Evolutionary conservation across 805 yeast genomes (phyloP).

Genomic region (Metschnikowia lochheadii): DNA sequence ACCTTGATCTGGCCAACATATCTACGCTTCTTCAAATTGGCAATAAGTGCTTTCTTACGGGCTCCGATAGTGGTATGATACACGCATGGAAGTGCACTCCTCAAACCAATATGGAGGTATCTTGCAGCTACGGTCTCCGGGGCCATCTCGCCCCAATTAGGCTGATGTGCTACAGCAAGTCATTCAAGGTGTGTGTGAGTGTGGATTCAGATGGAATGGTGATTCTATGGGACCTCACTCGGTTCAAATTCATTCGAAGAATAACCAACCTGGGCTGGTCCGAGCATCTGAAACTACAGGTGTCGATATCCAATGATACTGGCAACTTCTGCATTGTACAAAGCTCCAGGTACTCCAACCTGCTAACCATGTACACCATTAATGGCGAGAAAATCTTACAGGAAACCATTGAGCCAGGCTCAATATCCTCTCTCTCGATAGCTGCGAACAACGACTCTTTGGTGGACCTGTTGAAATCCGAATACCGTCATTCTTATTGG

Average conservation of each 20-base stretch:
- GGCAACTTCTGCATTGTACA: slow-evolving; percentile 48
- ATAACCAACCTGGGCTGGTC: slow-evolving; percentile 18
- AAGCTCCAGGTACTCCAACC: slow-evolving; percentile 14
- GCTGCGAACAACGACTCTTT: slow-evolving; percentile 28
- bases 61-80: slow-evolving; percentile 56
- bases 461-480: slow-evolving; percentile 22
- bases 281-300: slow-evolving; percentile 21
- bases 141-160: slow-evolving; percentile 53
- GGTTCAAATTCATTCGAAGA: slow-evolving; percentile 46
- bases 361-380: slow-evolving; percentile 42
- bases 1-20: slow-evolving; percentile 38
- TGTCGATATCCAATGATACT: slow-evolving; percentile 49
- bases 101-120: slow-evolving; percentile 25
- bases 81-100: slow-evolving; percentile 51
- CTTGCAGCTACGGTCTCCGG: slow-evolving; percentile 44
- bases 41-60: slow-evolving; percentile 42
- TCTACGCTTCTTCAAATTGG: slow-evolving; percentile 40
- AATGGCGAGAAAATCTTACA: slow-evolving; percentile 47
- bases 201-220: slow-evolving; percentile 53
- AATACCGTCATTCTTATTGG: slow-evolving; percentile 35
- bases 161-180: slow-evolving; percentile 46
- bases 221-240: slow-evolving; percentile 61
- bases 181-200: slow-evolving; percentile 53
- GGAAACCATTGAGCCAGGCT: slow-evolving; percentile 16
- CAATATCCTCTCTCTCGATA: slow-evolving; percentile 23